A percentile compares a stretch with the other conserved stretches of the same genome.
These are phyloP conservation scores for Heterobasidion occidentale DNA, from an alignment of 1,284 basidiomycete species.

Conservation along the genomic window DNA sequence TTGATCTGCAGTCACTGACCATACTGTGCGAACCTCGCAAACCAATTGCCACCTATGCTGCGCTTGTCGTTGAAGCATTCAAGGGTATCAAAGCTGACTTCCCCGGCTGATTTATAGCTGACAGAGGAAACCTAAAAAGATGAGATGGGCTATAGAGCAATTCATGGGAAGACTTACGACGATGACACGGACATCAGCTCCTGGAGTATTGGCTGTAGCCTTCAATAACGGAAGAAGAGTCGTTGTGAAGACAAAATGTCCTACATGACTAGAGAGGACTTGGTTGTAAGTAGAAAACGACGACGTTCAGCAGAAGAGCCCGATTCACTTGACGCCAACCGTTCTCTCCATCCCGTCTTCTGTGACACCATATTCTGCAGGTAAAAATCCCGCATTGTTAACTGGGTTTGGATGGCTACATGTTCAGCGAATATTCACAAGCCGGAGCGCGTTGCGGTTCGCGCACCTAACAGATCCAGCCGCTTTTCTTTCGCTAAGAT, in stretches of 20 bases:
- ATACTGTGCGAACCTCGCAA: conserved; percentile 27
- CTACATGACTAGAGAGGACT: conserved; percentile 6
- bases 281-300: background rate
- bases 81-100: conserved; percentile 22
- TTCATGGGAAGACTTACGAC: background rate
- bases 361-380: background rate
- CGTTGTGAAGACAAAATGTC: conserved; percentile 10
- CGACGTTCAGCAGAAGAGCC: background rate
- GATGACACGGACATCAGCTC: conserved; percentile 11
- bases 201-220: conserved; percentile 3
- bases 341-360: conserved; percentile 2
- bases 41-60: conserved; percentile 9
- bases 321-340: conserved; percentile 3
- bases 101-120: conserved; percentile 12
- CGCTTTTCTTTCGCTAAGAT: conserved; percentile 6
- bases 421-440: background rate
- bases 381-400: conserved; percentile 5
- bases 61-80: conserved; percentile 28
- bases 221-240: conserved; percentile 12
- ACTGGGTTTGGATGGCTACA: background rate
- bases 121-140: background rate
- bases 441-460: background rate
- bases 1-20: conserved; percentile 19
- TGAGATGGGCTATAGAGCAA: background rate
- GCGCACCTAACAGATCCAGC: conserved; percentile 8